Percentiles rank a stretch among this genome's conserved stretches.
phyloP scores from a whole-genome alignment of 495 filamentous ascomycete species.

The Paragyromitra xinjiangensis region DNA sequence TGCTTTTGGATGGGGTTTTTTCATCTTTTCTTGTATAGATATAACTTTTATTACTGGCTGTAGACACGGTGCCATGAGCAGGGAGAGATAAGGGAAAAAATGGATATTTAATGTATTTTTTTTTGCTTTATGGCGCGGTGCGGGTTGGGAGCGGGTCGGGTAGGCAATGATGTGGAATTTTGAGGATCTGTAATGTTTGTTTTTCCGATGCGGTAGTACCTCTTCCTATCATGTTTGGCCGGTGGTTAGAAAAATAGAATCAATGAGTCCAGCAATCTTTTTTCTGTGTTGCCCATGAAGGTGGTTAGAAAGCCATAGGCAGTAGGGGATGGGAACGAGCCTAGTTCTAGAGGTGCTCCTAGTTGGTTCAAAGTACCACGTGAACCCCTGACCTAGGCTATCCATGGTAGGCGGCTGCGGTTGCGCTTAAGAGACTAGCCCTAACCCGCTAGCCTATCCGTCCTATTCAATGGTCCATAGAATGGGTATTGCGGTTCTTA shows the following conservation, averaged over 20 bases:
- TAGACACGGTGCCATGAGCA: conserved; percentile 19
- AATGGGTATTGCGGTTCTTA: too few species aligned
- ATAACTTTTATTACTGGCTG: conserved; percentile 43
- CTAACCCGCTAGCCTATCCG: too few species aligned
- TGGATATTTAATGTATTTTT: conserved; percentile 44
- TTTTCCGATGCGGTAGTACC: conserved; percentile 4
- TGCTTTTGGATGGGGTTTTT: conserved; percentile 7
- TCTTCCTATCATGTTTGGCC: conserved; percentile 17
- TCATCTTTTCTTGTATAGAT: conserved; percentile 51
- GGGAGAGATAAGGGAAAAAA: conserved; percentile 24
- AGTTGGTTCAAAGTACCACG: too few species aligned
- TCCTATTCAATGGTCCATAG: too few species aligned
- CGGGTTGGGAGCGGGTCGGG: neutral
- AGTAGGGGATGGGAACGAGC: too few species aligned
- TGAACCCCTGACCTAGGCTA: too few species aligned
- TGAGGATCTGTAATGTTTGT: conserved; percentile 24
- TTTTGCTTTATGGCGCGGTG: conserved; percentile 26
- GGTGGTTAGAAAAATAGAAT: conserved; percentile 16
- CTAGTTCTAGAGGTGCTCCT: too few species aligned
- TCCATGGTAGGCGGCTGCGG: too few species aligned
- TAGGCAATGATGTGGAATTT: conserved; percentile 29
- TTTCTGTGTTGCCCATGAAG: too few species aligned
- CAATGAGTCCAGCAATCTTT: neutral
- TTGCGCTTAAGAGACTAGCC: too few species aligned
- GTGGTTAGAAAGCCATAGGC: too few species aligned